These are phyloP conservation scores for Prinsepia uniflora DNA, from an alignment of 306 rosid species.

Conservation along the genomic window DNA sequence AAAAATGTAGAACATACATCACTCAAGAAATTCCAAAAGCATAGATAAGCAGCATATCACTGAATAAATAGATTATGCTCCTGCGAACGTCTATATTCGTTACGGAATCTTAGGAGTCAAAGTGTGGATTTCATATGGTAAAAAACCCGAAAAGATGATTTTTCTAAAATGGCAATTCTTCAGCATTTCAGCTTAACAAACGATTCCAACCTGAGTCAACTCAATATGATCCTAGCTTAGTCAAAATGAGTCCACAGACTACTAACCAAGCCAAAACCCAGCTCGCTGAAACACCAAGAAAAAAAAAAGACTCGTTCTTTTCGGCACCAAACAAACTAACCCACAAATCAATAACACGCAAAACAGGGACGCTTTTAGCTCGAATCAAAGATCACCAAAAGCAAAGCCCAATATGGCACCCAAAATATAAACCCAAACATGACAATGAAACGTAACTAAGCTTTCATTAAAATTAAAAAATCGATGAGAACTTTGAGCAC, in stretches of 20 bases:
- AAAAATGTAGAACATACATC: not conserved
- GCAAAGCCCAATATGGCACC: conserved; percentile 2
- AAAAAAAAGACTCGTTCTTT: conserved; percentile 25
- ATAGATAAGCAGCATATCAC: conserved; percentile 25
- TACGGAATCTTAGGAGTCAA: too few species aligned
- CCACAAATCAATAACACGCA: conserved; percentile 26
- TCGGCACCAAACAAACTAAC: conserved; percentile 22
- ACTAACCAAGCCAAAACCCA: conserved; percentile 31
- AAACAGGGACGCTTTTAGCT: conserved; percentile 22
- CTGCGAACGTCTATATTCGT: too few species aligned
- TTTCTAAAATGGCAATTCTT: too few species aligned
- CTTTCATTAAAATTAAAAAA: conserved; percentile 1
- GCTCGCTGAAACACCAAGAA: conserved; percentile 23
- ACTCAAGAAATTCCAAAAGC: not conserved
- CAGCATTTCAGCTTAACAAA: conserved; percentile 36
- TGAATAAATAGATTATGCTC: too few species aligned
- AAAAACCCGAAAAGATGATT: too few species aligned
- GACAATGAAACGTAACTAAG: not conserved
- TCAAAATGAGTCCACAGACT: conserved; percentile 35
- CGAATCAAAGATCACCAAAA: conserved; percentile 46
- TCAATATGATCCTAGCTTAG: conserved; percentile 29
- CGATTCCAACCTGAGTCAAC: conserved; percentile 52
- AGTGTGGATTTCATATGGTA: too few species aligned
- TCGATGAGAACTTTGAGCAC: conserved; percentile 35
- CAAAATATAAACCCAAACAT: not conserved